A percentile compares a stretch with the other conserved stretches of the same genome.
phyloP scores from a whole-genome alignment of 768 basidiomycete species.

The Mycena floridula region DNA sequence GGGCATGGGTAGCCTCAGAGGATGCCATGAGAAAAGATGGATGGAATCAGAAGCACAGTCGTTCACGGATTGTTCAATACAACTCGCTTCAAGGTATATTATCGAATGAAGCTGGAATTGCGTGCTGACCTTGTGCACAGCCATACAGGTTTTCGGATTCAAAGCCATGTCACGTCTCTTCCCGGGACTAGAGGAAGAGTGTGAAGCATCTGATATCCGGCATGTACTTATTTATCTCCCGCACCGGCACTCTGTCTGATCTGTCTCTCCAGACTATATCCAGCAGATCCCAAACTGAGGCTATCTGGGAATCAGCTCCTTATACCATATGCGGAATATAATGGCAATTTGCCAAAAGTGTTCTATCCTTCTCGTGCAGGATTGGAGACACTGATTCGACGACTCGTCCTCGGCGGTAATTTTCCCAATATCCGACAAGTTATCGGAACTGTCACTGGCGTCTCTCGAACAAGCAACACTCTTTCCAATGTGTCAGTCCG shows the following conservation, averaged over 20 bases:
- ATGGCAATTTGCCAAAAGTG: conserved; percentile 10
- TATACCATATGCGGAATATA: background rate
- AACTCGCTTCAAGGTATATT: conserved; percentile 7
- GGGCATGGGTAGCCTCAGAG: conserved; percentile 12
- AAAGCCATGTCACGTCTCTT: conserved; percentile 11
- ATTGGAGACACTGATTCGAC: conserved; percentile 22
- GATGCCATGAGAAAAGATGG: conserved; percentile 2
- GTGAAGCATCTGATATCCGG: conserved; percentile 8
- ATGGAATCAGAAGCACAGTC: conserved; percentile 5
- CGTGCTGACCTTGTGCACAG: background rate
- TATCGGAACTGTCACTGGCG: conserved; percentile 22
- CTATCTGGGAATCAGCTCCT: no score
- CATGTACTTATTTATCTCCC: no score
- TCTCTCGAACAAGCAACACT: conserved; percentile 8
- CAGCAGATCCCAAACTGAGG: no score
- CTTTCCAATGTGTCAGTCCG: conserved; percentile 13
- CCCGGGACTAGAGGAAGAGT: conserved; percentile 12
- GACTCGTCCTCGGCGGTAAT: conserved; percentile 11
- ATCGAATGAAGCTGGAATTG: background rate
- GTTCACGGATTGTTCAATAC: conserved; percentile 14
- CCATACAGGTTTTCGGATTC: conserved; percentile 1
- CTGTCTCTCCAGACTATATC: no score
- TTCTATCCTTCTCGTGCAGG: conserved; percentile 16
- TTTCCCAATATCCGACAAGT: conserved; percentile 16
- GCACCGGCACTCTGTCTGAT: no score